Evolutionary conservation across 2,329 filamentous ascomycete genomes (phyloP).

Genomic region (Elsinoe ampelina): DNA sequence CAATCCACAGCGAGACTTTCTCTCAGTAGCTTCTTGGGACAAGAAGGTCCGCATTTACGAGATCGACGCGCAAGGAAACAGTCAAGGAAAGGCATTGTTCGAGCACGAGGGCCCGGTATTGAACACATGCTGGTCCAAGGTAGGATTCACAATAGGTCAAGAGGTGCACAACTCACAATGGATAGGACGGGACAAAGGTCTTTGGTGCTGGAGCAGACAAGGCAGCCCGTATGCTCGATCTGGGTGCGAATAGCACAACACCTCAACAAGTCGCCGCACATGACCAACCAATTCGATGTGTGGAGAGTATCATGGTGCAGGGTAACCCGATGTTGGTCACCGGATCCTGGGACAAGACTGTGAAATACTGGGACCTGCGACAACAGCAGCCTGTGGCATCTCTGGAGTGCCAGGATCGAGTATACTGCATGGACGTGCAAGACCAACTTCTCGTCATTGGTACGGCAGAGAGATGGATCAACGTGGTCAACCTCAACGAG

Average conservation of each 20-base stretch:
- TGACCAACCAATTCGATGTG: slow-evolving; percentile 70
- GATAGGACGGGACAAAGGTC: slow-evolving; percentile 79
- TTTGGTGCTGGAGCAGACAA: slow-evolving; percentile 87
- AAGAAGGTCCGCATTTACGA: slow-evolving; percentile 97
- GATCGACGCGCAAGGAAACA: slow-evolving; percentile 66
- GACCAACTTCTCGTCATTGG: slow-evolving; percentile 80
- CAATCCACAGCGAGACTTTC: slow-evolving; percentile 65
- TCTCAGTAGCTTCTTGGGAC: slow-evolving; percentile 92
- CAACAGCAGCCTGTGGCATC: slow-evolving; percentile 55
- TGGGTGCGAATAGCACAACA: slow-evolving; percentile 46
- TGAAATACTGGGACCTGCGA: slow-evolving; percentile 83
- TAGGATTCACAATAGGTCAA: slow-evolving; percentile 37
- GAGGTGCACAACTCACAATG: slow-evolving; percentile 11
- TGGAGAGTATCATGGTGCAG: slow-evolving; percentile 53
- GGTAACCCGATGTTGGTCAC: slow-evolving; percentile 77
- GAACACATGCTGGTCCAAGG: slow-evolving; percentile 78
- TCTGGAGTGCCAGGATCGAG: slow-evolving; percentile 61
- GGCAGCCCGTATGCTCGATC: slow-evolving; percentile 77
- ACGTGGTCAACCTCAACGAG: slow-evolving; percentile 83
- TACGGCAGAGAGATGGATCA: slow-evolving; percentile 92
- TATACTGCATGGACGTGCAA: slow-evolving; percentile 87
- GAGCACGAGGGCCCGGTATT: slow-evolving; percentile 81
- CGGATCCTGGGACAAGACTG: slow-evolving; percentile 82
- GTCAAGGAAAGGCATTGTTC: slow-evolving; percentile 75
- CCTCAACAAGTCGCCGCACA: slow-evolving; percentile 69